Evolutionary conservation across 2,329 filamentous ascomycete species (phyloP), one percentile per base, ranked within the genome.

Genomic region (Colletotrichum sp.): DNA sequence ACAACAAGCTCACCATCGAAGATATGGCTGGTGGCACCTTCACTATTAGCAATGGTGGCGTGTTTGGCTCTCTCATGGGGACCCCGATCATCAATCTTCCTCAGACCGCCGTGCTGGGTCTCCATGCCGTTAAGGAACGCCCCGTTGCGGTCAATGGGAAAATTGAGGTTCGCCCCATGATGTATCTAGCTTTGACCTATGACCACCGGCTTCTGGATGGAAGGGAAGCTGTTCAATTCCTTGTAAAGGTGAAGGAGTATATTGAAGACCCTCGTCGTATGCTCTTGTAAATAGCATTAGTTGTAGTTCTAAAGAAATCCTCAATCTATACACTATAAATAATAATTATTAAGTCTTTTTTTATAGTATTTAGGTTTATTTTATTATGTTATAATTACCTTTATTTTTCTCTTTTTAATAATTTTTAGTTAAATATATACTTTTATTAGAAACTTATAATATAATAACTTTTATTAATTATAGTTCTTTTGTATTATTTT

Each of bases 11-110:
- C 79, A 99, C 97, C 4, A 98, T 99, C 81, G 97, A 99, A 88
- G 97, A 99, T 84, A 98, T 99, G 96, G 97, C 97, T 76, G 97
- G 97, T 76, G 97, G 97, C 78, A 98, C 96, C 43, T 99, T 98
- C 86, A 99, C 97, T 77, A 98, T 98, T 88, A 97, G 95, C 90
- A 99, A 98, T 84, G 94, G 97, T 74, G 97, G 97, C 80, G 96
- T 99, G 68, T 99, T 99, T 82, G 97, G 97, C 74, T 98, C 96
- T 16, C 90, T 99, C 75, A 98, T 98, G 95, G 97, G 97, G 67
- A 99, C 97, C 0, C 97, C 97, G 12, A 99, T 99, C 84, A 99
- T 99, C 89, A 99, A 99, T 87, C 90, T 98, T 64, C 96, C 96
- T 16, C 96, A 99, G 84, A 96, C 95, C 75, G 95, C 95, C 74